Percentiles rank a stretch among this genome's conserved stretches.
Conservation (phyloP, 371 early-diverging fungal genomes). For the Gilbertella persicaria region DNA sequence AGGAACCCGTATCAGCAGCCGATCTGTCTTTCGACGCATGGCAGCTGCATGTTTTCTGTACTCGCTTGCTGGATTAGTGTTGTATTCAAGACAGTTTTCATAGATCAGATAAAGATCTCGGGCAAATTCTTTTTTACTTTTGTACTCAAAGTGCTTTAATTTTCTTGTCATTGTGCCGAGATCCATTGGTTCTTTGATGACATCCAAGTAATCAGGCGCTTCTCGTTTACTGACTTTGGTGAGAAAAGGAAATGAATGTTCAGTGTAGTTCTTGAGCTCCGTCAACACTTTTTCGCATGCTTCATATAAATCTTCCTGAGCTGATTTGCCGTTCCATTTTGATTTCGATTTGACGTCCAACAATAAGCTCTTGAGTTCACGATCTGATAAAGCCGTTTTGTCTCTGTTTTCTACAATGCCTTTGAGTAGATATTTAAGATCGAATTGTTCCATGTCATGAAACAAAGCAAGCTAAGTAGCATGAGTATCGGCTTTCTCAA, state of each 20-base stretch:
- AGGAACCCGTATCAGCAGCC: slow-evolving; percentile 75
- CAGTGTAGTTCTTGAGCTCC: slow-evolving; percentile 78
- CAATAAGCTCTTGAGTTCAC: slow-evolving; percentile 71
- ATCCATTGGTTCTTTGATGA: slow-evolving; percentile 91
- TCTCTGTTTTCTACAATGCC: slow-evolving; percentile 71
- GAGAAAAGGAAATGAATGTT: slow-evolving; percentile 85
- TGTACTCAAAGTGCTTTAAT: slow-evolving; percentile 67
- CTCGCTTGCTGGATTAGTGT: slow-evolving; percentile 73
- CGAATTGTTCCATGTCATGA: slow-evolving; percentile 44
- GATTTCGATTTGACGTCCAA: slow-evolving; percentile 82
- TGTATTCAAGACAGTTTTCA: slow-evolving; percentile 80
- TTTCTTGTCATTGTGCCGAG: slow-evolving; percentile 82
- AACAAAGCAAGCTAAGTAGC: slow-evolving; percentile 30
- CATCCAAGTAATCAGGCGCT: slow-evolving; percentile 93
- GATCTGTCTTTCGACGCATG: slow-evolving; percentile 73
- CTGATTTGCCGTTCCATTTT: slow-evolving; percentile 87
- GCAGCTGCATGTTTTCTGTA: slow-evolving; percentile 82
- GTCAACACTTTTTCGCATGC: slow-evolving; percentile 82
- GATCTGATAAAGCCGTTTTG: slow-evolving; percentile 60
- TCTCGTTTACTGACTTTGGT: slow-evolving; percentile 90
- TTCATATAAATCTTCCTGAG: slow-evolving; percentile 90
- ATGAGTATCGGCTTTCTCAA: slow-evolving; percentile 32
- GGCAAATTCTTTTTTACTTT: slow-evolving; percentile 73
- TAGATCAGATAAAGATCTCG: slow-evolving; percentile 81
- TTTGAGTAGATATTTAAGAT: slow-evolving; percentile 72